phyloP scores from a whole-genome alignment of 2,329 filamentous ascomycete species.

The Apiospora pterosperma region DNA sequence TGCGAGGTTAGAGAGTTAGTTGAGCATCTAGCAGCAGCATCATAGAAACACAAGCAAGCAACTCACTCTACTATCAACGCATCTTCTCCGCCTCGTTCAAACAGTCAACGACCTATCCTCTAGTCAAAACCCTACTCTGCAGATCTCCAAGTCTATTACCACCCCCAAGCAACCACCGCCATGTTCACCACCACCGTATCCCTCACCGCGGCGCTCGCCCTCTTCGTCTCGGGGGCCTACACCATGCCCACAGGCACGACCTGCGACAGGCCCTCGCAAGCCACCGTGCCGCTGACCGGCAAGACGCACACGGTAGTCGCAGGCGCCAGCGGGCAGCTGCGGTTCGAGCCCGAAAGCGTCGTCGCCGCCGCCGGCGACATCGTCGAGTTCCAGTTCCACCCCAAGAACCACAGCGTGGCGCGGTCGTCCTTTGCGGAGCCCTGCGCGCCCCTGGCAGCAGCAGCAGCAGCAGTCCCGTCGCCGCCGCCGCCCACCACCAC shows the following conservation, averaged over 20 bases:
- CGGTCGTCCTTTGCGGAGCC: constrained; percentile 72
- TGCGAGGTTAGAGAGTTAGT: not conserved
- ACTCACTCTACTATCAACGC: not conserved
- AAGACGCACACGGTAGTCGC: constrained; percentile 40
- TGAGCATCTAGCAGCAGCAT: not conserved
- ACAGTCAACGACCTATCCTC: not conserved
- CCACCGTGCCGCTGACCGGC: not conserved
- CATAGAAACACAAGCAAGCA: not conserved
- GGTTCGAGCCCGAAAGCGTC: constrained; percentile 65
- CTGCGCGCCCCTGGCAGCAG: constrained; percentile 48
- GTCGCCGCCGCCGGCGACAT: constrained; percentile 59
- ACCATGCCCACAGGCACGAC: constrained; percentile 1
- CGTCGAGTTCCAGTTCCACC: constrained; percentile 65
- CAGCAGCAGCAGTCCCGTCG: not conserved
- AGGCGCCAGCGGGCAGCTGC: constrained; percentile 49
- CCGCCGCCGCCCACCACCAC: not conserved
- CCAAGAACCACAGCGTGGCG: constrained; percentile 73
- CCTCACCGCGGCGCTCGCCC: not conserved
- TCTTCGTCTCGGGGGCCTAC: not conserved
- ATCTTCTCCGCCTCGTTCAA: not conserved
- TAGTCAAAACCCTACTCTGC: not conserved
- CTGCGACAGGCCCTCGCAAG: not conserved
- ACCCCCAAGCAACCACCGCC: not conserved
- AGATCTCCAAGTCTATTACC: too few species aligned
- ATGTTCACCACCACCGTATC: not conserved